Conservation (phyloP, 225 moss, liverwort and hornwort species). For the Asterella californica region DNA sequence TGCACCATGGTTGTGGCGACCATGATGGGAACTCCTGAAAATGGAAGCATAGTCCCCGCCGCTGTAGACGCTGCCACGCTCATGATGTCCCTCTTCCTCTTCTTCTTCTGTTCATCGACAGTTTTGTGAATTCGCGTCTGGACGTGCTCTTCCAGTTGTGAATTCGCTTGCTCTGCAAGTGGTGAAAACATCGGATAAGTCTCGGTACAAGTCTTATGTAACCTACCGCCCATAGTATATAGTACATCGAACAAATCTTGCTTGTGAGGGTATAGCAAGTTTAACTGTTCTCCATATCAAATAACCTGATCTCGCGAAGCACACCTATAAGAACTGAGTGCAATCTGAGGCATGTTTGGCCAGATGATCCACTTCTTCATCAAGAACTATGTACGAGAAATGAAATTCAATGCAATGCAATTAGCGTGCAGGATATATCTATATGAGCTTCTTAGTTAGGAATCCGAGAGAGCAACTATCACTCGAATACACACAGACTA, state of each 20-base stretch:
- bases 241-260: not conserved
- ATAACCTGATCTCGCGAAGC: too few relatives aligned
- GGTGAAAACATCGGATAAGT: not conserved
- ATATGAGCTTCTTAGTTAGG: too few relatives aligned
- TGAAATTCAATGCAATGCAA: too few relatives aligned
- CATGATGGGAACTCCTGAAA: conserved; percentile 50
- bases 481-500: too few relatives aligned
- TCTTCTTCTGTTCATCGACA: conserved; percentile 34
- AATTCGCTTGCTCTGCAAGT: conserved; percentile 14
- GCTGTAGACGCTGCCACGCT: conserved; percentile 31
- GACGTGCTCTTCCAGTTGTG: conserved; percentile 32
- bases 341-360: not conserved
- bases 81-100: conserved; percentile 45
- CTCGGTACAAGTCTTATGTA: not conserved
- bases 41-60: conserved; percentile 43
- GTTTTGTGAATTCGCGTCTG: conserved; percentile 30
- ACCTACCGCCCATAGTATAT: not conserved
- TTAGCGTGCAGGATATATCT: too few relatives aligned
- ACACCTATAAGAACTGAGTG: not conserved
- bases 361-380: too few relatives aligned
- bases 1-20: conserved; percentile 54
- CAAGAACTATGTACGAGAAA: too few relatives aligned
- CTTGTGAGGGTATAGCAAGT: too few relatives aligned
- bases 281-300: too few relatives aligned
- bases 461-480: too few relatives aligned